A percentile compares a stretch with the other conserved stretches of the same genome.
These are phyloP conservation scores for Sordariomycetes sp. DNA, from an alignment of 2,329 filamentous ascomycete species.

Conservation along the genomic window DNA sequence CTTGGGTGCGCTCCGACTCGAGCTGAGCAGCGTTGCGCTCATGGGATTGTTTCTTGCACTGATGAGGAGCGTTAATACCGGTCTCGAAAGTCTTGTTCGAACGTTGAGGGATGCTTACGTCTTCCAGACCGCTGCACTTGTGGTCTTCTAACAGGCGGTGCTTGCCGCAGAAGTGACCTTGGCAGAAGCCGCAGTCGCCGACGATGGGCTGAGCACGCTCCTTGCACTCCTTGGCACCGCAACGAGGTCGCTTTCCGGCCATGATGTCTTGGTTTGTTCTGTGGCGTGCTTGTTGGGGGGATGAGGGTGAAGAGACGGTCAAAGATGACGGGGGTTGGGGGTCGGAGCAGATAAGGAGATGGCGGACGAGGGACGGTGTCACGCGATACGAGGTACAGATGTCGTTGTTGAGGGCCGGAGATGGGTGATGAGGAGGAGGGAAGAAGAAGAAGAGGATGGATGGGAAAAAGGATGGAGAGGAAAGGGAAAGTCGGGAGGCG, in stretches of 20 bases:
- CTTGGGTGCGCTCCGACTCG: conserved; percentile 84
- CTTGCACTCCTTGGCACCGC: conserved; percentile 83
- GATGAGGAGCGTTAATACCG: conserved; percentile 4
- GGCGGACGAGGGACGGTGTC: not conserved
- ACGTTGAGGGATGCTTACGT: conserved; percentile 43
- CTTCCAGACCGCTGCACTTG: conserved; percentile 84
- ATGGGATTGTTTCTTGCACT: conserved; percentile 95
- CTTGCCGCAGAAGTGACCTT: conserved; percentile 88
- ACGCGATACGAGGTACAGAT: not conserved
- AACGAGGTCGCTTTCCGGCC: conserved; percentile 72
- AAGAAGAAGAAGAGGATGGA: not conserved
- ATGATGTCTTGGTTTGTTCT: conserved; percentile 27
- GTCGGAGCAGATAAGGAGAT: not conserved
- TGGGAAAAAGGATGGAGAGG: not conserved
- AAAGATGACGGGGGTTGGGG: not conserved
- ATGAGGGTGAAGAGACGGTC: not conserved
- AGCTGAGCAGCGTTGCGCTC: conserved; percentile 89
- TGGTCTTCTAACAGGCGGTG: conserved; percentile 92
- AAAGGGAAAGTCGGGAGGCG: not conserved
- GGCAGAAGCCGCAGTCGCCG: conserved; percentile 92
- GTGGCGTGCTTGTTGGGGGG: not conserved
- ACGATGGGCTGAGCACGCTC: conserved; percentile 85
- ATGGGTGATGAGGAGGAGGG: not conserved
- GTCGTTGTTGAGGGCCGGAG: not conserved
- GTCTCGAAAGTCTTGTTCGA: not conserved